Evolutionary conservation across 108 stramenopile species (phyloP).

Genomic region (Skeletonema marinoi): DNA sequence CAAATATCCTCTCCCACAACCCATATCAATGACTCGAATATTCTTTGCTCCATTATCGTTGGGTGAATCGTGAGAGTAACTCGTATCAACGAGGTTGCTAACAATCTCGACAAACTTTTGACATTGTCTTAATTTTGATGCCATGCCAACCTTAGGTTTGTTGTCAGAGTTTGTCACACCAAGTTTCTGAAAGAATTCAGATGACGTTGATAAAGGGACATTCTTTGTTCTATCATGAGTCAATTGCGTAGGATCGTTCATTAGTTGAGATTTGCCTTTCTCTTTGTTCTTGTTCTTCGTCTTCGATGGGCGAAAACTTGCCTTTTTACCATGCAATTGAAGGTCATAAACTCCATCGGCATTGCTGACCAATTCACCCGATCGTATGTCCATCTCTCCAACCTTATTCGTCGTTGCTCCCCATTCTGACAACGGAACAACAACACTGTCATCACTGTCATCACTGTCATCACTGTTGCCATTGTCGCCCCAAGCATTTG

Average conservation of each 20-base stretch:
- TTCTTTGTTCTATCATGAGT: conserved; percentile 68
- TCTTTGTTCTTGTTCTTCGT: conserved; percentile 11
- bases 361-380: conserved; percentile 60
- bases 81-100: conserved; percentile 33
- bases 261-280: not conserved
- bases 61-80: not conserved
- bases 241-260: conserved; percentile 18
- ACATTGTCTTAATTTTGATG: conserved; percentile 80
- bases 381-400: conserved; percentile 54
- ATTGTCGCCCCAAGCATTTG: conserved; percentile 15
- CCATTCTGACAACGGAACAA: conserved; percentile 34
- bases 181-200: conserved; percentile 61
- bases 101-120: conserved; percentile 89
- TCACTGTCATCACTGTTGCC: not conserved
- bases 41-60: not conserved
- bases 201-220: conserved; percentile 53
- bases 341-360: conserved; percentile 39
- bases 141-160: conserved; percentile 60
- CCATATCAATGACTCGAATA: conserved; percentile 77
- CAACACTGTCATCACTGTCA: conserved; percentile 11
- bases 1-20: conserved; percentile 77
- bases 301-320: conserved; percentile 22
- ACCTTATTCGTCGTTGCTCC: conserved; percentile 45
- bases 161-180: conserved; percentile 69
- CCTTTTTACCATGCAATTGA: conserved; percentile 17